Percentiles rank a stretch among this genome's conserved stretches.
Evolutionary conservation across 2,329 filamentous ascomycete genomes (phyloP).

Genomic region (Penicillium polonicum): DNA sequence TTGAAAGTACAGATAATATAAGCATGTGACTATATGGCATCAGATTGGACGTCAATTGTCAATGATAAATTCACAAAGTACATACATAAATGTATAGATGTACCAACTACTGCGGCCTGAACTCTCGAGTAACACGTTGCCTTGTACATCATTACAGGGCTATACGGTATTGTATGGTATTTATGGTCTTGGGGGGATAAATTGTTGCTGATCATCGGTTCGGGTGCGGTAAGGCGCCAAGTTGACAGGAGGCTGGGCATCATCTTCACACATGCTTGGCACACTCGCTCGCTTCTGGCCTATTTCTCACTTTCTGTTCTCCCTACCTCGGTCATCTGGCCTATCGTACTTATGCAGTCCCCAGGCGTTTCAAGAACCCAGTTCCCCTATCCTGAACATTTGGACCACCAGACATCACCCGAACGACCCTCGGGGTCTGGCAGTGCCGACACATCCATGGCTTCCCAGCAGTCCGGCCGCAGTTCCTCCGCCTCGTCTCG

Average conservation of each 20-base stretch:
- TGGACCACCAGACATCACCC: constrained; percentile 35
- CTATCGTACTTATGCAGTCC: constrained; percentile 3
- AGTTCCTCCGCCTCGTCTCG: constrained; percentile 66
- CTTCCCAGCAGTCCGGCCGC: constrained; percentile 61
- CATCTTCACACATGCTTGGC: constrained; percentile 14
- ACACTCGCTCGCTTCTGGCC: constrained; percentile 1
- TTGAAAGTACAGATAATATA: neutral
- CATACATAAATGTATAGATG: neutral
- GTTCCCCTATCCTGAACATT: constrained; percentile 3
- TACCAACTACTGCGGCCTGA: neutral
- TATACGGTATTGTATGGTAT: constrained; percentile 6
- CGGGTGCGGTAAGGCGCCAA: constrained; percentile 5
- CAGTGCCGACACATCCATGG: constrained; percentile 49
- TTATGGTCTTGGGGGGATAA: neutral
- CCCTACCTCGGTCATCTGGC: neutral
- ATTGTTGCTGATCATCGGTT: constrained; percentile 1
- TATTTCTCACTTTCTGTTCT: constrained; percentile 1
- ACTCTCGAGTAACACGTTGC: neutral
- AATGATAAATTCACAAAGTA: neutral
- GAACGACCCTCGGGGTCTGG: constrained; percentile 38
- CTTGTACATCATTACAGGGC: constrained; percentile 1
- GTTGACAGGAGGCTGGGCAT: constrained; percentile 14
- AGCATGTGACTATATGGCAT: neutral
- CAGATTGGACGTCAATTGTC: neutral
- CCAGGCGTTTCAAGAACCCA: neutral